These are phyloP conservation scores for Colletotrichum caudatum DNA, from an alignment of 2,329 filamentous ascomycete species.

Conservation along the genomic window DNA sequence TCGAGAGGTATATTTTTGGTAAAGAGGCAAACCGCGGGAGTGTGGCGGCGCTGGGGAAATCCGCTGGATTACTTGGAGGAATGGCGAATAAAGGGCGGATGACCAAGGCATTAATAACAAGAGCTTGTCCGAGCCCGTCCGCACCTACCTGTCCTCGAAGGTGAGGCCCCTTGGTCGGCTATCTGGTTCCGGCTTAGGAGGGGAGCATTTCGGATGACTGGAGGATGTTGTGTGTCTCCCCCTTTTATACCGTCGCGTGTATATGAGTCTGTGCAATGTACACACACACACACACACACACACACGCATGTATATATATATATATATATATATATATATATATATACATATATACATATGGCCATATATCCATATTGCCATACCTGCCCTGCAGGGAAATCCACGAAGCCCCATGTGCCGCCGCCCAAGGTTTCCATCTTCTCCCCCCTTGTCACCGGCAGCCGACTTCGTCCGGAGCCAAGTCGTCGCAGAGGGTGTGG, in stretches of 20 bases:
- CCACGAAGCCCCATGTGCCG: not conserved
- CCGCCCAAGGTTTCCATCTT: not conserved
- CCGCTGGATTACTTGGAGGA: not conserved
- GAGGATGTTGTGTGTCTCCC: not conserved
- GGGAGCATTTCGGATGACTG: slow-evolving; percentile 1
- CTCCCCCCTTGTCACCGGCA: not conserved
- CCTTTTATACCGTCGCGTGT: not conserved
- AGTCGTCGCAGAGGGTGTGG: not conserved
- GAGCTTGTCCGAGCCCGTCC: not conserved
- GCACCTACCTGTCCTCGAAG: not conserved
- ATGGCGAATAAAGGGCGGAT: not conserved
- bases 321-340: too few relatives aligned
- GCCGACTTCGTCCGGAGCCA: not conserved
- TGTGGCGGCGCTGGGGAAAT: not conserved
- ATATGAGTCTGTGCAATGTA: not conserved
- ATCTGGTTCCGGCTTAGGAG: not conserved
- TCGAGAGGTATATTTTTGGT: not conserved
- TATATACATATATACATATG: not conserved
- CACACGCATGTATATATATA: too few relatives aligned
- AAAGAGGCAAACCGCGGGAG: not conserved
- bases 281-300: too few relatives aligned
- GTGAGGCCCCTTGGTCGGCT: not conserved
- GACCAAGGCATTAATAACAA: not conserved
- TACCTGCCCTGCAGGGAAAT: not conserved
- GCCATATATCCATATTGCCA: not conserved